Evolutionary conservation across 305 asterid genomes (phyloP).

Genomic region (Solanum hybrid): DNA sequence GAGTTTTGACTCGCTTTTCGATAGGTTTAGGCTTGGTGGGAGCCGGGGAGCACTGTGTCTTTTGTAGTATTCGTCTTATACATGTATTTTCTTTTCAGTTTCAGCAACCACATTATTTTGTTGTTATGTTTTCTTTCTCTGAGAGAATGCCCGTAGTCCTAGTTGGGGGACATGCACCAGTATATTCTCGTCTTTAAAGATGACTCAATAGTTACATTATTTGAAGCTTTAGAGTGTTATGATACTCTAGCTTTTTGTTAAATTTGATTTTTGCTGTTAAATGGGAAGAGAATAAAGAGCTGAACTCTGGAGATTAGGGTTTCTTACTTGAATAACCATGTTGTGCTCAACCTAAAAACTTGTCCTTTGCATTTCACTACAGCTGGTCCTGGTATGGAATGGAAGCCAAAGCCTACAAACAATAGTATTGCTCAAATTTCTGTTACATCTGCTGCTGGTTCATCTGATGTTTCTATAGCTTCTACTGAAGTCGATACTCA

Average conservation of each 20-base stretch:
- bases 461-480: constrained; percentile 37
- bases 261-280: background rate
- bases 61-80: background rate
- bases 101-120: background rate
- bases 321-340: background rate
- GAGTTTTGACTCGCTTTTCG: background rate
- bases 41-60: background rate
- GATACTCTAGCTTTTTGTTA: background rate
- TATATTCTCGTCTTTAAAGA: background rate
- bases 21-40: background rate
- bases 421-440: constrained; percentile 34
- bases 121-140: background rate
- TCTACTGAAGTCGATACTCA: constrained; percentile 35
- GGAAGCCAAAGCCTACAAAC: constrained; percentile 78
- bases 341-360: background rate
- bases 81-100: background rate
- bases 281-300: background rate
- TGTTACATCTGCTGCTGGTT: constrained; percentile 21
- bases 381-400: constrained; percentile 67
- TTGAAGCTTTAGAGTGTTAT: background rate
- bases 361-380: background rate
- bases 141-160: background rate
- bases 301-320: background rate
- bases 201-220: background rate
- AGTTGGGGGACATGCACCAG: background rate